Conservation (phyloP, 805 yeast genomes). For the Kuraishia floccosa region DNA sequence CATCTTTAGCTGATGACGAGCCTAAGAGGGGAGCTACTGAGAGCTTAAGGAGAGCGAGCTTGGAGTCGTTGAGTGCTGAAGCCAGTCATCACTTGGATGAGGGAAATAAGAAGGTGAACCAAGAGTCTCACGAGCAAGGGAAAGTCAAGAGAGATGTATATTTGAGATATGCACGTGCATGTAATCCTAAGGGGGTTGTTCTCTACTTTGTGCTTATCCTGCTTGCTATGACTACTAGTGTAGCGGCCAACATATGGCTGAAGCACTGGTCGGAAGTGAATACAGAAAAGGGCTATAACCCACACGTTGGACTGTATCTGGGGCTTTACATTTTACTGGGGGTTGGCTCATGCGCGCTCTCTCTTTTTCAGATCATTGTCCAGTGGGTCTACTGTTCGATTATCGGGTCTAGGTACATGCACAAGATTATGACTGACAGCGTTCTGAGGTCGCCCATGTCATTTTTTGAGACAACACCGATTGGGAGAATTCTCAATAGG, state of each 20-base stretch:
- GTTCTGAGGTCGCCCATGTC: constrained; percentile 91
- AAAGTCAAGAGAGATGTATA: constrained; percentile 86
- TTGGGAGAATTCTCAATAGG: constrained; percentile 84
- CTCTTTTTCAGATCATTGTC: constrained; percentile 54
- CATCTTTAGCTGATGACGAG: constrained; percentile 15
- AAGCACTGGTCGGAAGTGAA: constrained; percentile 96
- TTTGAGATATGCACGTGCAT: constrained; percentile 74
- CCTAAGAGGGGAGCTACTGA: constrained; percentile 14
- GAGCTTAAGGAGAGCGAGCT: constrained; percentile 54
- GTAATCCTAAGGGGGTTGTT: constrained; percentile 57
- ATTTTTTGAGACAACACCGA: constrained; percentile 91
- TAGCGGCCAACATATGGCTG: constrained; percentile 79
- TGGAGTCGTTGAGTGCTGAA: constrained; percentile 26
- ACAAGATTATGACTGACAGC: constrained; percentile 56
- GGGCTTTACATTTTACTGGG: constrained; percentile 73
- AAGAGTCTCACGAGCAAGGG: constrained; percentile 87
- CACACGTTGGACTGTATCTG: constrained; percentile 59
- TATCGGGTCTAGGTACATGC: constrained; percentile 68
- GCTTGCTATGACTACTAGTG: constrained; percentile 48
- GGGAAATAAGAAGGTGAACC: constrained; percentile 29
- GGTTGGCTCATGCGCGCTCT: constrained; percentile 45
- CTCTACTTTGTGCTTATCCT: constrained; percentile 45
- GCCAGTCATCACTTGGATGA: constrained; percentile 28
- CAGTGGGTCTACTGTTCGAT: constrained; percentile 79
- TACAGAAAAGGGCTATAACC: constrained; percentile 56